Percentiles rank a stretch among this genome's conserved stretches.
These are phyloP conservation scores for Phyllosticta citrichinensis DNA, from an alignment of 2,329 filamentous ascomycete species.

Conservation along the genomic window DNA sequence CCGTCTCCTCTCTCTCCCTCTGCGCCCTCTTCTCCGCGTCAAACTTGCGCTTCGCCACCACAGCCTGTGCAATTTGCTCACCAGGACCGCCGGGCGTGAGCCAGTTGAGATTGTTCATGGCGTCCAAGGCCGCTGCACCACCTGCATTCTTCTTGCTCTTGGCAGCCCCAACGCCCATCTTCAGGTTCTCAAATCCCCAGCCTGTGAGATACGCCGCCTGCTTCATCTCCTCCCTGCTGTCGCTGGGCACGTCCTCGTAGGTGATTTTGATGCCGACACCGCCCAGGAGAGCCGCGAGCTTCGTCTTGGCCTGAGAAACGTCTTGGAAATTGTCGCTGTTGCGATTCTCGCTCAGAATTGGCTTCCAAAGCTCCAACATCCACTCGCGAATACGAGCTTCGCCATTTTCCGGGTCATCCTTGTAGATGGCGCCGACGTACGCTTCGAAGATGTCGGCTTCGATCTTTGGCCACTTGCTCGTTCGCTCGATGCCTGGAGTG, in stretches of 20 bases:
- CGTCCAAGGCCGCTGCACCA: background rate
- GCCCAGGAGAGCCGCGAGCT: slow-evolving; percentile 16
- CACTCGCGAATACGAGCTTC: slow-evolving; percentile 48
- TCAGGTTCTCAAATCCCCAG: slow-evolving; percentile 54
- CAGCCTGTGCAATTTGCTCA: background rate
- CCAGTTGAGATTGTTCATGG: background rate
- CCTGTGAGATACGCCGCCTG: slow-evolving; percentile 56
- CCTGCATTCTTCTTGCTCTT: slow-evolving; percentile 57
- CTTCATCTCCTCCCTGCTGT: slow-evolving; percentile 23
- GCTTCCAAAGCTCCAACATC: slow-evolving; percentile 67
- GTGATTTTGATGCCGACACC: slow-evolving; percentile 1
- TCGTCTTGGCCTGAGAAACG: background rate
- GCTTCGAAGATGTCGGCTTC: slow-evolving; percentile 85
- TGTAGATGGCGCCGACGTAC: slow-evolving; percentile 69
- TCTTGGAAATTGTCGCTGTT: background rate
- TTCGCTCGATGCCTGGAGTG: background rate
- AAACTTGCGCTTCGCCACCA: background rate
- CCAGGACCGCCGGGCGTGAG: background rate
- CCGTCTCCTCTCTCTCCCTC: background rate
- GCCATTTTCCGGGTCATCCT: slow-evolving; percentile 46
- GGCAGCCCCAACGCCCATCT: slow-evolving; percentile 54
- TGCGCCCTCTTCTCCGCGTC: background rate
- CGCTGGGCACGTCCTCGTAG: background rate
- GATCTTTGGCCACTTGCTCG: slow-evolving; percentile 49
- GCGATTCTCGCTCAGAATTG: slow-evolving; percentile 45